Conservation (phyloP, 1,284 basidiomycete species). For the Boletellus deceptivus region DNA sequence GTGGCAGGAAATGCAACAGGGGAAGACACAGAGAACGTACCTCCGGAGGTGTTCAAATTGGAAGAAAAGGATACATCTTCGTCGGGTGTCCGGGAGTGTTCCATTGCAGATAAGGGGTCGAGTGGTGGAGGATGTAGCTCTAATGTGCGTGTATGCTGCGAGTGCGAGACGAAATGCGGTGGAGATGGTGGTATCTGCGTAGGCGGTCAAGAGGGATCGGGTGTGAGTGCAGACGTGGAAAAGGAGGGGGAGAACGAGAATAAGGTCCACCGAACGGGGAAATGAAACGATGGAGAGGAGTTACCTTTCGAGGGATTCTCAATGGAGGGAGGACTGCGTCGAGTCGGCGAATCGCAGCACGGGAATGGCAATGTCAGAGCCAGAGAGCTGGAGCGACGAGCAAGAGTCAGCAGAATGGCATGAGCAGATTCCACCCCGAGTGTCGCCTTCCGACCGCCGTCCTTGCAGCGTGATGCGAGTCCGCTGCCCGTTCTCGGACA, state of each 20-base stretch:
- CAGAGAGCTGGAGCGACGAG: not conserved
- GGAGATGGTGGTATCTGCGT: not conserved
- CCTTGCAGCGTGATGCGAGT: not conserved
- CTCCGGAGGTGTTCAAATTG: slow-evolving; percentile 21
- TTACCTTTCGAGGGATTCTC: slow-evolving; percentile 1
- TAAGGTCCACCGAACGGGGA: slow-evolving; percentile 1
- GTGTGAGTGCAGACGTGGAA: not conserved
- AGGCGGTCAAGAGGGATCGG: not conserved
- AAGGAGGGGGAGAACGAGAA: not conserved
- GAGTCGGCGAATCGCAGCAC: slow-evolving; percentile 14
- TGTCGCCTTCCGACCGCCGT: not conserved
- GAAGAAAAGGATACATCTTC: slow-evolving; percentile 13
- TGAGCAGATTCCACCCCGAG: not conserved
- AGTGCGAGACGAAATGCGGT: not conserved
- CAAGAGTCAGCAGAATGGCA: not conserved
- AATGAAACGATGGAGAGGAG: not conserved
- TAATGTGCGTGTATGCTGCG: slow-evolving; percentile 4
- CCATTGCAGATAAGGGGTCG: slow-evolving; percentile 19
- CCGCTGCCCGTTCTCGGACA: not conserved
- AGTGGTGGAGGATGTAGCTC: not conserved
- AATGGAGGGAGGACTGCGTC: not conserved
- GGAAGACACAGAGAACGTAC: slow-evolving; percentile 23
- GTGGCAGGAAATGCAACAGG: slow-evolving; percentile 8
- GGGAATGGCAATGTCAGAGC: slow-evolving; percentile 2
- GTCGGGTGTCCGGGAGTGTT: slow-evolving; percentile 18